Base-by-base conservation (phyloP, 352 stramenopile species). In the Phytophthora agathidicida region DNA sequence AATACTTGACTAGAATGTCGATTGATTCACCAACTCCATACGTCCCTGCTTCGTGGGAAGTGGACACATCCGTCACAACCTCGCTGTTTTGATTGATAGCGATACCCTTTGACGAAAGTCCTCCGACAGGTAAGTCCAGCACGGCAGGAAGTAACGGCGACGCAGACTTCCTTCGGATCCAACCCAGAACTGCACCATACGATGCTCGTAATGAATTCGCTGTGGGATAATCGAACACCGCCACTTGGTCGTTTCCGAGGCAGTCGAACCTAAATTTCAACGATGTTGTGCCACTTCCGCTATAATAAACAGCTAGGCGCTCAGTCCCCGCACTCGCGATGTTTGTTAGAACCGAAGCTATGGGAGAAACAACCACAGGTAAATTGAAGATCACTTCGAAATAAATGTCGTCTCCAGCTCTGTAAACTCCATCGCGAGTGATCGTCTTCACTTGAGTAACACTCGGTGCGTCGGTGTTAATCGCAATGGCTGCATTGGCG, bases 351-450 rank as follows among this genome's bases (percentile, higher is more conserved):
- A 91, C 36, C 0, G 71, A 85, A 8, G 79, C 70, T 26, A 48
- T 60, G 0, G 36, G 17, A 0, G 71, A 45, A 7, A 86, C 60
- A 6, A 79, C 55, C 5, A 91, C 82, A 0, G 79, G 75, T 11
- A 87, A 47, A 31, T 77, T 65, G 32, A 91, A 91, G 6, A 80
- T 33, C 0, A 87, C 52, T 10, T 71, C 38, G 8, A 90, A 68
- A 2, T 57, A 48, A n/a, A 92, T 77, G 0, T 56, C 45, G 31
- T 92, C 74, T 2, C 64, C 75, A 16, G 53, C 62, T 33, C 68
- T 72, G 53, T 92, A 92, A 16, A 90, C 75, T 9, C 78, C 82
- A 20, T 86, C 72, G 1, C 80, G 68, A 7, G 82, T 88, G 30
- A 88, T 55, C 1, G 73, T n/a, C 23, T 65, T 79, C 0, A 80